phyloP scores from a whole-genome alignment of 805 yeast genomes.

The Candida berthetii region DNA sequence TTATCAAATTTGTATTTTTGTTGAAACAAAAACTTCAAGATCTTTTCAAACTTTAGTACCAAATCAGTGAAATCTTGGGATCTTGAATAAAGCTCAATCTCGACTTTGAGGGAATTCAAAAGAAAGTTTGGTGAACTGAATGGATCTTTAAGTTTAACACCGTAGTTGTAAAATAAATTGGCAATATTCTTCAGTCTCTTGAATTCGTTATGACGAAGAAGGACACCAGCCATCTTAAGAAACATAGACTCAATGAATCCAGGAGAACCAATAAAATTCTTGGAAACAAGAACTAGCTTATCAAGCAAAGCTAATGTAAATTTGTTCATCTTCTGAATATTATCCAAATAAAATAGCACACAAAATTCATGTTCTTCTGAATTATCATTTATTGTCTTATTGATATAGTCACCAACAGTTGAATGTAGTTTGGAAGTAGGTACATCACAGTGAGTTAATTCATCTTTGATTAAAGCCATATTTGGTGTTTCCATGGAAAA shows the following conservation, averaged over 20 bases:
- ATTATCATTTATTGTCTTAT: background rate
- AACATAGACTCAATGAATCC: constrained; percentile 9
- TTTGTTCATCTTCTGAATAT: constrained; percentile 1
- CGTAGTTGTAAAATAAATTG: constrained; percentile 36
- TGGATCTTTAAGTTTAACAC: constrained; percentile 9
- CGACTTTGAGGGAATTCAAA: constrained; percentile 26
- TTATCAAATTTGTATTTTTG: constrained; percentile 1
- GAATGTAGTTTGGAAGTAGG: constrained; percentile 11
- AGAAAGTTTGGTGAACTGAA: constrained; percentile 11
- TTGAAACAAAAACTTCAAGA: constrained; percentile 20
- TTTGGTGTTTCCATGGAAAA: background rate
- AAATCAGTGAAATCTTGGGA: constrained; percentile 10
- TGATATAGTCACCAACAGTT: constrained; percentile 6
- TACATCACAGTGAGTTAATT: constrained; percentile 1
- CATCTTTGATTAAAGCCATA: background rate
- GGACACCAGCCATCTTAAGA: constrained; percentile 14
- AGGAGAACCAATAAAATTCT: constrained; percentile 2
- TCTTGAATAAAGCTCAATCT: constrained; percentile 18
- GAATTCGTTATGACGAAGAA: constrained; percentile 15
- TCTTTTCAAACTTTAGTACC: constrained; percentile 26
- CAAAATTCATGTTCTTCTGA: constrained; percentile 1
- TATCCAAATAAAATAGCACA: constrained; percentile 3
- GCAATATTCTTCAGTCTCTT: constrained; percentile 41
- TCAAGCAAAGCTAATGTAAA: constrained; percentile 3
- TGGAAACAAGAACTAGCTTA: constrained; percentile 4